A percentile compares a stretch with the other conserved stretches of the same genome.
phyloP scores from a whole-genome alignment of 371 early-diverging fungal genomes.

The Actinomortierella ambigua region DNA sequence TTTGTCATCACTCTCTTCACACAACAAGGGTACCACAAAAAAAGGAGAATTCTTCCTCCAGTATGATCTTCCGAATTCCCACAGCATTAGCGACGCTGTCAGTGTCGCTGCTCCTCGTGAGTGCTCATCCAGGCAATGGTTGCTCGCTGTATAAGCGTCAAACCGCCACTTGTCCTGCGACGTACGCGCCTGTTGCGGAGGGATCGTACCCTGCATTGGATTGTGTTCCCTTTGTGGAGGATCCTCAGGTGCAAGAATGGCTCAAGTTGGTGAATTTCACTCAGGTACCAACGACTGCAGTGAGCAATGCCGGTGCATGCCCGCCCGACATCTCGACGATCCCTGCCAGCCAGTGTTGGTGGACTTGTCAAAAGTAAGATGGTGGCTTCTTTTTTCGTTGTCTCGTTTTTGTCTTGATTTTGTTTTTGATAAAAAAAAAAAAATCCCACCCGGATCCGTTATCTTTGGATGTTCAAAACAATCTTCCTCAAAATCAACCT shows the following conservation, averaged over 20 bases:
- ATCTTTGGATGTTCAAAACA: too few species aligned
- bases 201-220: background rate
- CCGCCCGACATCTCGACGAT: background rate
- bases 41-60: too few species aligned
- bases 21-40: too few species aligned
- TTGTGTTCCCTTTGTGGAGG: slow-evolving; percentile 1
- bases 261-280: slow-evolving; percentile 4
- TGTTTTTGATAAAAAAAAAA: too few species aligned
- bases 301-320: background rate
- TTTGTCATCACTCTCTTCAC: too few species aligned
- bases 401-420: too few species aligned
- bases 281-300: background rate
- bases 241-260: slow-evolving; percentile 9
- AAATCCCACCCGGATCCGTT: too few species aligned
- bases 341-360: slow-evolving; percentile 21
- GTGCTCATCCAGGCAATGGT: background rate
- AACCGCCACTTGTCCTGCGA: background rate
- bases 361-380: slow-evolving; percentile 23
- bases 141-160: background rate
- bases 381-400: too few species aligned
- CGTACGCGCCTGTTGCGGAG: background rate
- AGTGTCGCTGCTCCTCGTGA: slow-evolving; percentile 6
- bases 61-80: background rate
- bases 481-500: too few species aligned
- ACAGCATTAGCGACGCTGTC: slow-evolving; percentile 8